These are phyloP conservation scores for Trichosporon sp. DNA, from an alignment of 1,284 basidiomycete species.

Conservation along the genomic window DNA sequence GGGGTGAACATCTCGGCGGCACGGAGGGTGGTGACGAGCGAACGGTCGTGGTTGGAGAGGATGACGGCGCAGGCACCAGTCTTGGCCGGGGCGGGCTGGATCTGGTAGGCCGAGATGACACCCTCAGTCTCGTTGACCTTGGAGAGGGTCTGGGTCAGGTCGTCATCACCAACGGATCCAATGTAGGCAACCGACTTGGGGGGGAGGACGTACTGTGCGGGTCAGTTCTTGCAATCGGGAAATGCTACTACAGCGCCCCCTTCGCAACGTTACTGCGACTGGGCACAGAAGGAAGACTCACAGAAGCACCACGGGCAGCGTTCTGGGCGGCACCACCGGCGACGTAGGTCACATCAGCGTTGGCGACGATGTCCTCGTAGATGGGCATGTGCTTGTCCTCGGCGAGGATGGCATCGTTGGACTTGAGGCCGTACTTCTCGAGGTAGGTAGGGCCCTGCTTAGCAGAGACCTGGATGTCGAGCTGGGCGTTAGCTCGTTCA, in stretches of 20 bases:
- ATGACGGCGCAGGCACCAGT: slow-evolving; percentile 97
- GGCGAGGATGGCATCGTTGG: slow-evolving; percentile 96
- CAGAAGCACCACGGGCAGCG: slow-evolving; percentile 90
- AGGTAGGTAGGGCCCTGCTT: slow-evolving; percentile 76
- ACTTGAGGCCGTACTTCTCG: slow-evolving; percentile 86
- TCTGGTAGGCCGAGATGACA: slow-evolving; percentile 84
- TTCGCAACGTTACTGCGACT: background rate
- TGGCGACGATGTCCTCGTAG: slow-evolving; percentile 83
- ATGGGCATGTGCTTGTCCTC: slow-evolving; percentile 83
- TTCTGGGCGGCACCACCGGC: slow-evolving; percentile 98
- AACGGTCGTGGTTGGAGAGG: slow-evolving; percentile 90
- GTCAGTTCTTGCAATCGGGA: slow-evolving; percentile 20
- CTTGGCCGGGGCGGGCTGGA: slow-evolving; percentile 74
- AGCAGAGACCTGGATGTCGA: slow-evolving; percentile 78
- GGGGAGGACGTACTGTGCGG: slow-evolving; percentile 78
- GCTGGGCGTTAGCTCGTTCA: slow-evolving; percentile 44
- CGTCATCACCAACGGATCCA: slow-evolving; percentile 91
- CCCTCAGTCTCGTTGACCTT: slow-evolving; percentile 93
- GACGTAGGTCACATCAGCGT: slow-evolving; percentile 82
- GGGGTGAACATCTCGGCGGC: slow-evolving; percentile 87
- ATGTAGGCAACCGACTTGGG: slow-evolving; percentile 90
- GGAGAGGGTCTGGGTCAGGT: slow-evolving; percentile 83
- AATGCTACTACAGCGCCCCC: background rate
- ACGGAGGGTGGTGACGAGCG: slow-evolving; percentile 86
- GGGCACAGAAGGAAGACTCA: slow-evolving; percentile 60